Base-by-base conservation (phyloP, 1,284 basidiomycete genomes). In the Ganoderma boninense region DNA sequence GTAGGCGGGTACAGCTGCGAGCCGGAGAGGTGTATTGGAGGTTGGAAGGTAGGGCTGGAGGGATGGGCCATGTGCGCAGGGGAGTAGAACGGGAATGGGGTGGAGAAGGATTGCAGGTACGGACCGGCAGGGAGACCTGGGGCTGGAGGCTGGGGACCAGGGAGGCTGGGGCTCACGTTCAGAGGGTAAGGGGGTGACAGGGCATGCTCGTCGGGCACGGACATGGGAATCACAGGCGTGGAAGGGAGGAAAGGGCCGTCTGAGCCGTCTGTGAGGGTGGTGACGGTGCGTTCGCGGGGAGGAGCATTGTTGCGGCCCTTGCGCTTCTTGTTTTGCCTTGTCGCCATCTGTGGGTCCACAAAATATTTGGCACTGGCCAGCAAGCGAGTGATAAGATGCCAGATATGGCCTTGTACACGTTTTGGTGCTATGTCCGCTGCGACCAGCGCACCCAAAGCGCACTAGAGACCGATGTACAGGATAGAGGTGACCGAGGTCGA, bases 261-360 rank as follows among this genome's bases (percentile, higher is more conserved):
- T 44, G 85, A 83, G 72, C 87, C 87, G 74, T 87, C 85, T 26
- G 87, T 89, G 76, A 90, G 86, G 56, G 88, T 89, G 71, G 87
- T 89, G 73, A 90, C 88, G 20, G 89, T 90, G 69, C 89, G 85
- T 78, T 89, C 88, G 74, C 90, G 86, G 80, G 85, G 87, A 74
- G 76, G 74, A 40, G 82, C 79, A 79, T 84, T 84, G 78, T 79
- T 84, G 64, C 86, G 86, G n/a, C 82, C 84, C 78, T 89, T 89
- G 74, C 87, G 84, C 72, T 86, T 90, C 82, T 89, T 89, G 80
- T 85, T 88, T 85, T 87, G 88, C 72, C 87, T 82, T 82, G 87
- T 82, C 83, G 87, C 85, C 88, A 89, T 89, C 65, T 75, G 77
- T 72, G 71, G 73, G 73, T 74, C 73, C 73, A 74, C 69, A 67